Conservation (phyloP, 768 basidiomycete species). For the Phlegmacium glaucopus region DNA sequence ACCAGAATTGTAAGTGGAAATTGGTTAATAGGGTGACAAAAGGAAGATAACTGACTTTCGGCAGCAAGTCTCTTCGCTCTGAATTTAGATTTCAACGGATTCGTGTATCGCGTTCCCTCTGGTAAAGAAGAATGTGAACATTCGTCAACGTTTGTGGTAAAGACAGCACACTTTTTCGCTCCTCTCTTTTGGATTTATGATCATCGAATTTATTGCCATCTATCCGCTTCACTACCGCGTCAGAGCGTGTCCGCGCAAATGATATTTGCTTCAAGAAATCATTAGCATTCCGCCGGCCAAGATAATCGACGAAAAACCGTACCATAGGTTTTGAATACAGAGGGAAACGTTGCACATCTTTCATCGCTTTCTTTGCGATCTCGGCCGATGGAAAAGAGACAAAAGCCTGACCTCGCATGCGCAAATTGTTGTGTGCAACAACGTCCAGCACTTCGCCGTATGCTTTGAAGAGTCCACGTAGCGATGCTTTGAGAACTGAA, state of each 20-base stretch:
- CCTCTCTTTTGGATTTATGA: slow-evolving; percentile 70
- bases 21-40: slow-evolving; percentile 3
- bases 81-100: slow-evolving; percentile 87
- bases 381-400: slow-evolving; percentile 86
- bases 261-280: slow-evolving; percentile 75
- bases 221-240: slow-evolving; percentile 80
- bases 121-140: slow-evolving; percentile 9
- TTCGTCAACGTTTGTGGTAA: not conserved
- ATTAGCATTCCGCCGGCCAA: slow-evolving; percentile 1
- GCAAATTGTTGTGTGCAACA: slow-evolving; percentile 90
- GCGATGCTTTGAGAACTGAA: slow-evolving; percentile 82
- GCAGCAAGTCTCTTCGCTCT: slow-evolving; percentile 77
- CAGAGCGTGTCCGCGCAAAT: slow-evolving; percentile 85
- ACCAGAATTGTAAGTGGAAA: slow-evolving; percentile 7
- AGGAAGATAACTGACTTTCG: slow-evolving; percentile 51
- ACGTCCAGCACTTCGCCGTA: slow-evolving; percentile 94
- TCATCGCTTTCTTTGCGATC: slow-evolving; percentile 82
- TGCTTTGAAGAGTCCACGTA: slow-evolving; percentile 86
- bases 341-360: slow-evolving; percentile 92
- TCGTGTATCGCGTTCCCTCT: slow-evolving; percentile 83
- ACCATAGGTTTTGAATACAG: slow-evolving; percentile 98
- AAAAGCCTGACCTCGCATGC: slow-evolving; percentile 99
- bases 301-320: slow-evolving; percentile 12
- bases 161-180: slow-evolving; percentile 74
- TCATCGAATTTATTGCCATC: slow-evolving; percentile 65